Evolutionary conservation across 805 yeast species (phyloP), one percentile per base, ranked within the genome.

Genomic region (Komagataella pastoris): DNA sequence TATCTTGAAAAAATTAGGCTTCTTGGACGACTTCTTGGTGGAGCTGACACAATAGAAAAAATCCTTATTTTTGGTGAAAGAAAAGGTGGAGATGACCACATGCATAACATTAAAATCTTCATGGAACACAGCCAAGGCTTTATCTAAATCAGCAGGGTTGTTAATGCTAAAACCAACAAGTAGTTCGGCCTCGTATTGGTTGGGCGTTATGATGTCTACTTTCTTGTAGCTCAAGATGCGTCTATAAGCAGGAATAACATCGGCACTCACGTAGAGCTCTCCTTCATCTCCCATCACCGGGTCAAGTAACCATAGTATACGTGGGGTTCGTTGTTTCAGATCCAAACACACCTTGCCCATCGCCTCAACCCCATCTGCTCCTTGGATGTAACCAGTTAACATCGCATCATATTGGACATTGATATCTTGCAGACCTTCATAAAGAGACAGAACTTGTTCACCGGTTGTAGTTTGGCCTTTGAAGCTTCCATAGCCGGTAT

Each of bases 281-380:
- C 87, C 87, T 58, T 83, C 85, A 61, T 85, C 93, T 1, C 93
- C 93, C 81, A 85, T 77, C 0, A 85, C 90, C 0, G 93, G 91
- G 59, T 85, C 93, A 55, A 85, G 65, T 21, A 85, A 65, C 78
- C 88, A 82, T 4, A 76, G 50, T 4, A 72, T 53, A 0, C 61
- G 53, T 0, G 74, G 66, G 44, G 65, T 61, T 7, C 52, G 50
- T 6, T 30, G 49, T 56, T 76, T 79, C 36, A 74, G 57, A 30
- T 60, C 62, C 5, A 54, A 46, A 46, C 69, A 65, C 1, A 66
- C 59, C 17, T 66, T 61, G 1, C 75, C 76, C 52, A 75, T 71
- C 1, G 70, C 67, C 18, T 65, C 60, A 17, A 80, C 68, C 14
- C 83, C 67, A 19, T 68, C 69, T 7, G 72, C 74, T 51, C 80